phyloP scores from a whole-genome alignment of 805 yeast species.

The Ogataea parapolymorpha region DNA sequence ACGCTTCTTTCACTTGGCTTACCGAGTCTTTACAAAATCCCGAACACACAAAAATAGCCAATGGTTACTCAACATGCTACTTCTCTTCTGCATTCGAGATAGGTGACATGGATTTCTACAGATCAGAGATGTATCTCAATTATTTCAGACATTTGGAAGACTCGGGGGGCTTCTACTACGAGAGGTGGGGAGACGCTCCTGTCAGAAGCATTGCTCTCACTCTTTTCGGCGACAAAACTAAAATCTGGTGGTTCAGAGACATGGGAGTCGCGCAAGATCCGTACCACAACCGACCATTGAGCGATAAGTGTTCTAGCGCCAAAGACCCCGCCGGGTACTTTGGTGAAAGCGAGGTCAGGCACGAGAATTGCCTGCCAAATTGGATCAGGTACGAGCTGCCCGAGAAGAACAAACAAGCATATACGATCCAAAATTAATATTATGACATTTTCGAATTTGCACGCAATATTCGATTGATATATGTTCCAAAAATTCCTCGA shows the following conservation, averaged over 20 bases:
- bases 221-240: constrained; percentile 42
- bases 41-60: constrained; percentile 37
- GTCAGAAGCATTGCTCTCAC: constrained; percentile 48
- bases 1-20: constrained; percentile 67
- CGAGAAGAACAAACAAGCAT: constrained; percentile 12
- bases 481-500: constrained; percentile 75
- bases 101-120: constrained; percentile 69
- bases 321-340: constrained; percentile 22
- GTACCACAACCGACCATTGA: constrained; percentile 43
- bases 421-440: background rate
- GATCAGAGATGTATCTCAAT: constrained; percentile 59
- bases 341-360: constrained; percentile 34
- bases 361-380: constrained; percentile 65
- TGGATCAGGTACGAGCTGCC: constrained; percentile 50
- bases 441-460: constrained; percentile 5
- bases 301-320: constrained; percentile 17
- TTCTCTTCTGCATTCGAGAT: constrained; percentile 87
- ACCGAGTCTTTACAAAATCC: constrained; percentile 67
- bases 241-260: constrained; percentile 52
- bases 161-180: constrained; percentile 80
- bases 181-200: constrained; percentile 57
- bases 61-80: constrained; percentile 76
- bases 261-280: constrained; percentile 49
- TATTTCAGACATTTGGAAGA: constrained; percentile 66
- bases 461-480: background rate